Base-by-base conservation (phyloP, 2,329 filamentous ascomycete genomes). In the Fusarium succisae region DNA sequence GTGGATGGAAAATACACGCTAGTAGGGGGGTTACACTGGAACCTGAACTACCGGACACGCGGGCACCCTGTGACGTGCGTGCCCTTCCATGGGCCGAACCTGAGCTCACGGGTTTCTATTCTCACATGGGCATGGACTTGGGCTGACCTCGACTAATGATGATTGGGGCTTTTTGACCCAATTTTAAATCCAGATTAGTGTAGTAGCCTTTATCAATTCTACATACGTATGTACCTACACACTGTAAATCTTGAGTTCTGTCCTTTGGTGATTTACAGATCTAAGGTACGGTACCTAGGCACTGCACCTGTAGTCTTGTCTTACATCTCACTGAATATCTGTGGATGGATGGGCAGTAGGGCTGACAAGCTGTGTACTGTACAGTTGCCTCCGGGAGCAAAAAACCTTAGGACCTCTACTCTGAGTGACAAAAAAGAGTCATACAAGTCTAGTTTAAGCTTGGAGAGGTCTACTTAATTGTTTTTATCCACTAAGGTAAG, bases 21-120 rank as follows among this genome's bases (percentile, higher is more conserved):
- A 73, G 64, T 44, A 47, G 56, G 59, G 59, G 53, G 39, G 50
- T 60, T 60, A 37, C 65, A 56, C 55, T 72, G 58, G 58, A 66
- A 73, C 56, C 61, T 71, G 70, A 73, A 73, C 62, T 73, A 73
- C 71, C 66, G 66, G 69, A 57, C 69, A 69, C 54, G 54, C 64
- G 53, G 63, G 41, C 53, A 65, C 24, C 65, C 66, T 71, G 69
- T 72, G 69, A 72, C 67, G 61, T 62, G 56, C 51, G 67, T 62
- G 56, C 51, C 51, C 51, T 55, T 69, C 45, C 45, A 48, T 28
- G 41, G 26, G 64, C 47, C 47, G 47, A 63, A 35, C 32, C 32
- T 35, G 32, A 71, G 48, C 44, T 62, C 48, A 55, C 22, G n/a
- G 44, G 59, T 55, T 61, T 50, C 48, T 44, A 50, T 73, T 59